A percentile compares a stretch with the other conserved stretches of the same genome.
phyloP scores from a whole-genome alignment of 768 basidiomycete genomes.

The Russula ochroleuca region DNA sequence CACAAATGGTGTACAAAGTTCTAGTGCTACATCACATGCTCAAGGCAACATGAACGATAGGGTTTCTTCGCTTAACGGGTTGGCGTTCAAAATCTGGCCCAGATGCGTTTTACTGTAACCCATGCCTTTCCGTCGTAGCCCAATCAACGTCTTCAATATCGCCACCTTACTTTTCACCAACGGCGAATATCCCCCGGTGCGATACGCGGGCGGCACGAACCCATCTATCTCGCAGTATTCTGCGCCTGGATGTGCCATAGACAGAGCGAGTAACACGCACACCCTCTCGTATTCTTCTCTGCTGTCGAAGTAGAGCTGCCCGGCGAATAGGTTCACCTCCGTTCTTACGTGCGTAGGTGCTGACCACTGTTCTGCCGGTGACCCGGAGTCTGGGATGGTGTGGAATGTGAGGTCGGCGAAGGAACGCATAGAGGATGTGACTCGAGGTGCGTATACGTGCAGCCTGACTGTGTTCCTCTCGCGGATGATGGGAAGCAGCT shows the following conservation, averaged over 20 bases:
- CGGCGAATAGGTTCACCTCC: constrained; percentile 17
- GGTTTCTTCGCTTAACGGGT: not conserved
- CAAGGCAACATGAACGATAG: no score
- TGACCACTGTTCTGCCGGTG: not conserved
- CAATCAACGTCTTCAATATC: constrained; percentile 4
- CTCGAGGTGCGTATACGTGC: constrained; percentile 17
- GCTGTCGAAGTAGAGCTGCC: constrained; percentile 24
- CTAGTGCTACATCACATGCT: no score
- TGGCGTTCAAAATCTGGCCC: constrained; percentile 16
- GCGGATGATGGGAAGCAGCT: not conserved
- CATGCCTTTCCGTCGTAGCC: constrained; percentile 19
- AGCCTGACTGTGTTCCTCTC: not conserved
- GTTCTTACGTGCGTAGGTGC: constrained; percentile 9
- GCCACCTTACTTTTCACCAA: constrained; percentile 2
- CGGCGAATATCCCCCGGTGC: constrained; percentile 5
- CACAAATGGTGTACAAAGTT: no score
- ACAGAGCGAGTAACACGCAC: constrained; percentile 19
- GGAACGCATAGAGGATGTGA: constrained; percentile 12
- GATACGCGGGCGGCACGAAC: constrained; percentile 9
- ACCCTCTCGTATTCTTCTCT: constrained; percentile 17
- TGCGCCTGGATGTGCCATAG: constrained; percentile 16
- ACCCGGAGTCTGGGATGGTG: not conserved
- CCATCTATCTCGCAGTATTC: constrained; percentile 9
- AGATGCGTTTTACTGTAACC: constrained; percentile 6
- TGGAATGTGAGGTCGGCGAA: constrained; percentile 16